Evolutionary conservation across 306 rosid species (phyloP).

Genomic region (Medicago arabica): DNA sequence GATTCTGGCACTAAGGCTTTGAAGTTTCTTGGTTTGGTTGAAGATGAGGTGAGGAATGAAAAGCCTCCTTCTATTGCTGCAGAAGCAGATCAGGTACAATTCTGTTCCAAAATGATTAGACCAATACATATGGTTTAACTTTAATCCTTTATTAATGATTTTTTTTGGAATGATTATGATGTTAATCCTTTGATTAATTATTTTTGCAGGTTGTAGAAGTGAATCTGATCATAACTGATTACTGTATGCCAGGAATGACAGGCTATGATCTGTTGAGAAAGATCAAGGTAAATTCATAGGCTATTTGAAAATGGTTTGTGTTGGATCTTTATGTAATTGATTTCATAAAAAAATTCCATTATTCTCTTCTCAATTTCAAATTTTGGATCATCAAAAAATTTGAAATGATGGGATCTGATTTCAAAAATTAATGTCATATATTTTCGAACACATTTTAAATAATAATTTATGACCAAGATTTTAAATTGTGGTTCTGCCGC

Average conservation of each 20-base stretch:
- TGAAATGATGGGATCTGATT: constrained; percentile 12
- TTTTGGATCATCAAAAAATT: constrained; percentile 13
- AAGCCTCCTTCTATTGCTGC: constrained; percentile 41
- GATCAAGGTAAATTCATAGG: constrained; percentile 61
- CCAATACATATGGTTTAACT: background rate
- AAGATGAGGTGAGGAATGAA: constrained; percentile 52
- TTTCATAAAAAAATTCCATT: background rate
- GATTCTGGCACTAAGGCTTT: constrained; percentile 86
- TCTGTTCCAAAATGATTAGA: background rate
- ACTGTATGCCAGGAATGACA: constrained; percentile 94
- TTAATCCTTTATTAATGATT: constrained; percentile 7
- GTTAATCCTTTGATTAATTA: constrained; percentile 20
- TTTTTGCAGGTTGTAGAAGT: constrained; percentile 63
- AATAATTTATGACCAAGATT: background rate
- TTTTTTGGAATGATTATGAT: constrained; percentile 22
- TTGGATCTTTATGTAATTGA: background rate
- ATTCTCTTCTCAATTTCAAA: constrained; percentile 5
- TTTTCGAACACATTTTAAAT: background rate
- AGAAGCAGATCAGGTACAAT: constrained; percentile 52
- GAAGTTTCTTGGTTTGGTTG: constrained; percentile 70
- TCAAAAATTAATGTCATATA: constrained; percentile 21
- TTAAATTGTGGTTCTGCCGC: background rate
- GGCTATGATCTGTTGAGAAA: constrained; percentile 87
- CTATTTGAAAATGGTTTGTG: background rate
- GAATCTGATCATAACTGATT: constrained; percentile 85